These are phyloP conservation scores for Aspergillus niger DNA, from an alignment of 2,329 filamentous ascomycete species.

Conservation along the genomic window DNA sequence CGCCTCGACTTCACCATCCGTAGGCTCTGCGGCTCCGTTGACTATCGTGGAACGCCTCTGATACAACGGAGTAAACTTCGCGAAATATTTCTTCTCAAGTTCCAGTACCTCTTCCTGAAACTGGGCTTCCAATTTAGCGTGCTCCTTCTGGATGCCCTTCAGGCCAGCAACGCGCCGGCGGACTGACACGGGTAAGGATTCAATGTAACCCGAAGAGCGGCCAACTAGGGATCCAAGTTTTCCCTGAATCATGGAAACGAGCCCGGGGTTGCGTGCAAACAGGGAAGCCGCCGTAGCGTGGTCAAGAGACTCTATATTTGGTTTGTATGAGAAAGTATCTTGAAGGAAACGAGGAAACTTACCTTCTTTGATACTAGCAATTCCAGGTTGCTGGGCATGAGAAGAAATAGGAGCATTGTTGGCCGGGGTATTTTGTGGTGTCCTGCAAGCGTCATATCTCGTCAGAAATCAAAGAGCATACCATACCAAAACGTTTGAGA, in stretches of 20 bases:
- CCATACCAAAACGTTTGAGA: conserved; percentile 4
- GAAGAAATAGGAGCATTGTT: conserved; percentile 96
- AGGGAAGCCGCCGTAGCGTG: conserved; percentile 83
- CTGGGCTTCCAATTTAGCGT: conserved; percentile 95
- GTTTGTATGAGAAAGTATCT: conserved; percentile 3
- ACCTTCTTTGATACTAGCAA: conserved; percentile 98
- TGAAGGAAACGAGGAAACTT: conserved; percentile 38
- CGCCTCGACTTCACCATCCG: conserved; percentile 80
- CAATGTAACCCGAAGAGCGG: conserved; percentile 94
- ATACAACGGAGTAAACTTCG: conserved; percentile 97
- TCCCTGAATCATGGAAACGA: conserved; percentile 97
- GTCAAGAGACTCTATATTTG: conserved; percentile 78
- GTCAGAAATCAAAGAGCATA: conserved; percentile 24
- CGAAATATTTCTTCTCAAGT: conserved; percentile 99
- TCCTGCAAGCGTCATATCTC: conserved; percentile 60
- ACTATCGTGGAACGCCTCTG: conserved; percentile 91
- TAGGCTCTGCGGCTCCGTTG: conserved; percentile 83
- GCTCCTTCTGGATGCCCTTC: conserved; percentile 98
- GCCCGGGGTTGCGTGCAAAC: conserved; percentile 91
- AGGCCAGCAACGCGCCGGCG: conserved; percentile 91
- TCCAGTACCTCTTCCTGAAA: conserved; percentile 98
- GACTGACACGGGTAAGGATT: conserved; percentile 86
- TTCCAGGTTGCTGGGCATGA: conserved; percentile 90
- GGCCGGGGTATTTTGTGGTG: conserved; percentile 96
- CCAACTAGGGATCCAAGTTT: conserved; percentile 92